Base-by-base conservation (phyloP, 495 filamentous ascomycete species). In the Xylona heveae region DNA sequence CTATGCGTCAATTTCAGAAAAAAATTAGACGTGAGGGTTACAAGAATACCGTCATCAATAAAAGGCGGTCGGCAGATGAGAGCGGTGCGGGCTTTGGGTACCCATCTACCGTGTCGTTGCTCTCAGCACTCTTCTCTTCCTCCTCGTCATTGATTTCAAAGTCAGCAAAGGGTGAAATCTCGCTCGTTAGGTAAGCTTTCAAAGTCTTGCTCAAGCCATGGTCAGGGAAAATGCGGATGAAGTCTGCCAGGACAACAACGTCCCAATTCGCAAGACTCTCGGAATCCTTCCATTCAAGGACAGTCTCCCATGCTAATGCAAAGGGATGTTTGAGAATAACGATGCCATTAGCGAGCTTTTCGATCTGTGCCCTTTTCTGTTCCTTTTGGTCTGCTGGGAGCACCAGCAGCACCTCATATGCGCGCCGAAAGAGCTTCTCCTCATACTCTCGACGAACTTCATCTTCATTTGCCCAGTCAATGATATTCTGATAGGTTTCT, bases 291-390 rank as follows among this genome's bases (percentile, higher is more conserved):
- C 88, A 94, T 44, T 94, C 79, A 24, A 97, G 59, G 19, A 73
- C 66, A 38, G 92, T 75, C 35, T 74, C 71, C 88, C 88, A 97
- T 2, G 88, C 88, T 15, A 90, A 57, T 35, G 75, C 67, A 51
- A 77, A 94, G 1, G 82, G 82, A 46, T 93, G 81, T 39, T 85
- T 83, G 46, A 97, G 78, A 39, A 94, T 84, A 30, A 97, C 85
- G 71, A 95, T 82, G 35, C 81, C 88, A 28, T 71, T 66, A 0
- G 84, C 83, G 26, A 82, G 50, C 32, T 74, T 74, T 43, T 64
- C 50, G 1, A 92, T 74, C 24, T 75, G 66, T 10, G 65, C 55
- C 19, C 75, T 60, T 44, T 91, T 82, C 3, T 52, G 49, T 3
- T 47, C 36, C 47, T 93, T 95, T 30, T 72, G 45, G 16, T 71